Base-by-base conservation (phyloP, 2,329 filamentous ascomycete species). In the Myriosclerotinia duriaeana region DNA sequence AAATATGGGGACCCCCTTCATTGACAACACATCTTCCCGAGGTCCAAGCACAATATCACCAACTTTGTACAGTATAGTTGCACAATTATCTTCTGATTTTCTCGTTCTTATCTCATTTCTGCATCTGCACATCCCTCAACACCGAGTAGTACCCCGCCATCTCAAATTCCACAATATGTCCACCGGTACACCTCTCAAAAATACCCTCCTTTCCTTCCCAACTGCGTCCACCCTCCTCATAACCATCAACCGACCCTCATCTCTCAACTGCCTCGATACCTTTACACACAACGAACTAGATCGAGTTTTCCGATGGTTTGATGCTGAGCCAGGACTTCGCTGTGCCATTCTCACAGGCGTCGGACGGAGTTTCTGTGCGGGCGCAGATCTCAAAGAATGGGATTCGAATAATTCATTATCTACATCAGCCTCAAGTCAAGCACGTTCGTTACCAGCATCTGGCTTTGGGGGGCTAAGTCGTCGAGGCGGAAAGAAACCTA, bases 401-500 rank as follows among this genome's bases (percentile, higher is more conserved):
- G 58, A 54, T 15, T 40, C 15, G 38, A 66, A 50, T 53, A 59
- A 59, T 42, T 60, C 53, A 14, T 44, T 53, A 20, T 30, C 63
- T 15, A 40, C 53, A 5, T 40, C 36, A 14, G 62, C 61, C 30
- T 55, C 46, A 7, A 60, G 59, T 53, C 52, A 44, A 40, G 52
- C 61, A 12, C 63, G 63, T 5, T 38, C 36, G 3, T 48, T 61
- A 20, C 71, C 79, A 0, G 72, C 79, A 0, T 77, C 79, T 2
- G 89, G 89, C 1, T 89, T 91, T 68, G 88, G 86, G 34, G 89
- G 84, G 0, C 78, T 93, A 42, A 87, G 85, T 64, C 87, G 90
- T 69, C 82, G 90, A 36, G 76, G 78, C 6, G 89, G 89, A 58
- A 87, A 86, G 77, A 94, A 94, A 74, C 91, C 91, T 7, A 82